A percentile compares a stretch with the other conserved stretches of the same genome.
Evolutionary conservation across 1,139 yeast genomes (phyloP).

Genomic region (Komagataea norvegica): DNA sequence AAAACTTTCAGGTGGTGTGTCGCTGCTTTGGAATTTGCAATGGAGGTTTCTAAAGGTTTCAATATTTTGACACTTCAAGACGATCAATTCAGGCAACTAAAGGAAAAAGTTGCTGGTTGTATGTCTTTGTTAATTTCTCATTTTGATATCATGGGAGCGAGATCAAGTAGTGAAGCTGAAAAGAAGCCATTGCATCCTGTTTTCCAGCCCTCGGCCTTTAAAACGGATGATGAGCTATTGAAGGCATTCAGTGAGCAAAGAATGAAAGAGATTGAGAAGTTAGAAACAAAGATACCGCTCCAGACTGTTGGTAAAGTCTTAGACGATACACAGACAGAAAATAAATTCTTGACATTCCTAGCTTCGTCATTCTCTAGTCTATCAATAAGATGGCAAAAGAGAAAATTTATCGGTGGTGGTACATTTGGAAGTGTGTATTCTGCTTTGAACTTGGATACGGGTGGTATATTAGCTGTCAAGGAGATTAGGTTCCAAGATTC

Average conservation of each 20-base stretch:
- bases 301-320: slow-evolving; percentile 78
- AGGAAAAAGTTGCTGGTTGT: slow-evolving; percentile 87
- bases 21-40: slow-evolving; percentile 88
- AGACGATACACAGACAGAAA: slow-evolving; percentile 82
- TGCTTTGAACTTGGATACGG: slow-evolving; percentile 89
- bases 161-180: slow-evolving; percentile 68
- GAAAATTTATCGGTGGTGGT: slow-evolving; percentile 90
- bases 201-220: slow-evolving; percentile 35
- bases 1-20: slow-evolving; percentile 96
- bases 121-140: slow-evolving; percentile 92
- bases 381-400: slow-evolving; percentile 96
- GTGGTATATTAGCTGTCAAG: slow-evolving; percentile 95
- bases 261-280: slow-evolving; percentile 29
- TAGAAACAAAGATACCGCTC: slow-evolving; percentile 27
- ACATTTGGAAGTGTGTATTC: slow-evolving; percentile 93
- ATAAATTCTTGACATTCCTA: slow-evolving; percentile 77
- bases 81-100: slow-evolving; percentile 66
- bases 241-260: slow-evolving; percentile 33
- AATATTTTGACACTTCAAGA: slow-evolving; percentile 78
- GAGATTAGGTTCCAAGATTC: slow-evolving; percentile 90
- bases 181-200: slow-evolving; percentile 42
- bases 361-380: slow-evolving; percentile 90
- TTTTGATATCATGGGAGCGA: slow-evolving; percentile 97
- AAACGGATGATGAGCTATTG: slow-evolving; percentile 36
- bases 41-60: slow-evolving; percentile 91